Evolutionary conservation across 345 rosid genomes (phyloP), one percentile per base, ranked within the genome.

Genomic region (Salix suchowensis): DNA sequence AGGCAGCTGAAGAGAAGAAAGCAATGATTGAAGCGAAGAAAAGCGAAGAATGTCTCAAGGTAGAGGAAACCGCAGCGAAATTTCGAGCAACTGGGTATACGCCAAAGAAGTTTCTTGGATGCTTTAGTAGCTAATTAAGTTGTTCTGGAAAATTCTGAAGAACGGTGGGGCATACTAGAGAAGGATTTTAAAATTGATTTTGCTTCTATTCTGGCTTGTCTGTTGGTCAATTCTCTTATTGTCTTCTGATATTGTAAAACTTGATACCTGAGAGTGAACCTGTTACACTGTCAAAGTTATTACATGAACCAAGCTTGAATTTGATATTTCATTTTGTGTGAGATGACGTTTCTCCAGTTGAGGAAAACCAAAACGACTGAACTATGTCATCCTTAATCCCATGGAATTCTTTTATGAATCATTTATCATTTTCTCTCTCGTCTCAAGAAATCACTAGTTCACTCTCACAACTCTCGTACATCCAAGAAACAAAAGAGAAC

Each of bases 1-100:
- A 67, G 82, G 80, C 71, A 24, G 91, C 97, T 1, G 96, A 91
- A 72, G 94, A 87, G 30, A 92, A 85, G 84, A 88, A 88, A 83
- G 93, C 88, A 12, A 62, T 65, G 60, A 68, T 88, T 36, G 88
- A 91, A 71, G 92, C 94, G 48, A 80, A 78, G 70, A 65, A 84
- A 55, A 85, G 75, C 5, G 84, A 88, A 79, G 84, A 87, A 11
- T 32, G 79, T 68, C 79, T 80, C 44, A 86, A 91, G 70, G 69
- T 90, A 10, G 82, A 84, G 68, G 89, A 91, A 80, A 81, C 83
- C 3, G 89, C 90, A 10, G 81, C 74, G 1, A 89, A 83, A 70
- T 88, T 76, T 81, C 87, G 83, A 10, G 80, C 89, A 40, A 74
- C 79, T 61, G 91, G 93, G 6, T 64, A 82, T 65, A 55, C 34